Conservation (phyloP, 352 stramenopile species). For the Pelagophyceae sp. region DNA sequence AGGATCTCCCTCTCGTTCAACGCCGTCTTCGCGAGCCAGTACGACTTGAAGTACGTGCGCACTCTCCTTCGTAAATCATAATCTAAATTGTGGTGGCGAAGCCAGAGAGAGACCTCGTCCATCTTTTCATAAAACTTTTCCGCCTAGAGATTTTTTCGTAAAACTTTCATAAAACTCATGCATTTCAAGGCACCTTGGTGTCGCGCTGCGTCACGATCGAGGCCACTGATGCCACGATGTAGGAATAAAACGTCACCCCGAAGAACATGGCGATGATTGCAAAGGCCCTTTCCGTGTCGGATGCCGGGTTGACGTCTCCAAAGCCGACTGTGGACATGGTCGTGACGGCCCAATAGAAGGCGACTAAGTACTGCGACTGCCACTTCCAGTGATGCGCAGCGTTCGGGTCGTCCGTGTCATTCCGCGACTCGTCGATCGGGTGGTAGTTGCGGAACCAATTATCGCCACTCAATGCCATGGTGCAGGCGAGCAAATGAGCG, state of each 20-base stretch:
- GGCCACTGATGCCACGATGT: conserved; percentile 16
- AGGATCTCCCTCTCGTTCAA: not conserved
- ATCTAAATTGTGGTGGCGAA: not conserved
- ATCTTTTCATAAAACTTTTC: not conserved
- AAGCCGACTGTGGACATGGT: conserved; percentile 72
- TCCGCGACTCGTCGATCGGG: too few species aligned
- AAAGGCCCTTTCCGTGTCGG: conserved; percentile 6
- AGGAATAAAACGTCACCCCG: conserved; percentile 19
- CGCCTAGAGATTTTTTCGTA: not conserved
- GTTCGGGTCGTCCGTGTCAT: not conserved
- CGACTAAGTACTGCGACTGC: conserved; percentile 46
- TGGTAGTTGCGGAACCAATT: not conserved
- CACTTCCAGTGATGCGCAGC: not conserved
- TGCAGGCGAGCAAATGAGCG: not conserved
- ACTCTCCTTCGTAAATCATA: not conserved
- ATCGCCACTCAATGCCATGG: not conserved
- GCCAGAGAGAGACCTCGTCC: not conserved
- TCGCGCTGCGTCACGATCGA: conserved; percentile 7
- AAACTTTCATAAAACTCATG: not conserved
- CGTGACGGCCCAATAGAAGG: conserved; percentile 73
- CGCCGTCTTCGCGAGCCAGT: not conserved
- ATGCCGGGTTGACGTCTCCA: conserved; percentile 22
- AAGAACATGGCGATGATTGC: conserved; percentile 18
- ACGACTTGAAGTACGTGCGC: not conserved
- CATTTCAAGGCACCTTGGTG: not conserved